Evolutionary conservation across 1,139 yeast species (phyloP), one percentile per base, ranked within the genome.

Genomic region (Magnusiomyces ingens): DNA sequence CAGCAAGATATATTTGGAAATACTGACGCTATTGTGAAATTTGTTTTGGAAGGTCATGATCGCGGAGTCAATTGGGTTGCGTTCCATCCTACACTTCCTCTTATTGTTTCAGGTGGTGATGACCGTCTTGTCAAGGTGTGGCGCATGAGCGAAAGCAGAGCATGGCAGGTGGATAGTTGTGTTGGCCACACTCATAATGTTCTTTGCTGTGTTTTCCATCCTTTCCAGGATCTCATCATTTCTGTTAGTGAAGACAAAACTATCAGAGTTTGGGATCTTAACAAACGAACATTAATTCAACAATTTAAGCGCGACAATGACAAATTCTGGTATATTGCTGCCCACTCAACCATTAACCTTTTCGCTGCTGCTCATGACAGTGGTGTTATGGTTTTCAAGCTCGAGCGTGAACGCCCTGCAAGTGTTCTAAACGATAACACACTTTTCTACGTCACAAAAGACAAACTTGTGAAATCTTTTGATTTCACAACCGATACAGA

Each of bases 151-250:
- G 97, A 94, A 64, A 85, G 95, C 41, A 90, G 91, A 72, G 99
- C 99, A 36, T 94, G 99, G 98, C 99, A 94, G 71, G 95, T 94
- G 53, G 99, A 94, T 67, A 89, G 98, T 45, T 93, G 97, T 71
- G 81, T 99, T 66, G 99, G 99, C 53, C 99, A 94, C 70, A 85
- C 96, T 48, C 91, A 93, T 66, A 90, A 89, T 66, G 96, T 93
- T 54, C 82, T 91, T 55, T 78, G 95, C 69, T 91, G 90, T 45
- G 75, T 88, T 53, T 94, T 94, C 80, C 97, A 93, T 66, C 98
- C 99, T 45, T 83, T 82, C 62, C 95, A 90, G 71, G 97, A 93
- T 63, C 75, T 93, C 67, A 91, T 94, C 61, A 75, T 94, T 54
- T 91, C 98, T 26, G 96, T 91, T 49, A 85, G 95, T 60, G 99